Evolutionary conservation across 352 stramenopile species (phyloP).

Genomic region (Pythium rhizo-oryzae): DNA sequence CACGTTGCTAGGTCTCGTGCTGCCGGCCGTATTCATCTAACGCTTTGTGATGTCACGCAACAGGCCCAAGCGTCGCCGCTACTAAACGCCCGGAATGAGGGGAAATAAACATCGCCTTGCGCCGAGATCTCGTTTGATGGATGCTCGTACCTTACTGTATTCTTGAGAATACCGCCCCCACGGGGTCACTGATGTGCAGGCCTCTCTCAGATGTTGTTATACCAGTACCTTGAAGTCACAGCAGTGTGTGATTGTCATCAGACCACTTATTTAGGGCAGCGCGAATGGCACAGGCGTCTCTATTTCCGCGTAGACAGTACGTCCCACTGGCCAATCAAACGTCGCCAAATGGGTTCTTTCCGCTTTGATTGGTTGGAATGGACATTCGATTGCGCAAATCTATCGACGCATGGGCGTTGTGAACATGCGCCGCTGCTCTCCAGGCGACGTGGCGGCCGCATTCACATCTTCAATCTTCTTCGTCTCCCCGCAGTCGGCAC

Average conservation of each 20-base stretch:
- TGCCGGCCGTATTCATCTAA: no score
- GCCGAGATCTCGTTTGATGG: no score
- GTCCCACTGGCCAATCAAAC: neutral
- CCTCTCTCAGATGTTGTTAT: neutral
- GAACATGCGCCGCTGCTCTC: neutral
- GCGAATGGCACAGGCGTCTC: neutral
- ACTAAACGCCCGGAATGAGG: conserved; percentile 29
- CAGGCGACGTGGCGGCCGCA: neutral
- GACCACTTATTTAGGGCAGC: neutral
- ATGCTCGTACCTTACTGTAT: neutral
- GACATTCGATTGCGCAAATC: conserved; percentile 30
- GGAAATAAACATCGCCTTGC: neutral
- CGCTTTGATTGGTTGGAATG: conserved; percentile 16
- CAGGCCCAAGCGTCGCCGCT: conserved; percentile 75
- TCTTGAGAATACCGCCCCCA: neutral
- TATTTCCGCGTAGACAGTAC: neutral
- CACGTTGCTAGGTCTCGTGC: neutral
- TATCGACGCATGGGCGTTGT: neutral
- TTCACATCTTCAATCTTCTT: conserved; percentile 5
- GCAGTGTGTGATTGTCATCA: neutral
- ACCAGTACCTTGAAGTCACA: neutral
- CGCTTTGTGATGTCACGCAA: neutral
- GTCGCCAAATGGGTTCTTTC: neutral
- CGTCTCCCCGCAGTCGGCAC: neutral
- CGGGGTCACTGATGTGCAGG: neutral